Base-by-base conservation (phyloP, 1,139 yeast genomes). In the Maudiozyma humilis region DNA sequence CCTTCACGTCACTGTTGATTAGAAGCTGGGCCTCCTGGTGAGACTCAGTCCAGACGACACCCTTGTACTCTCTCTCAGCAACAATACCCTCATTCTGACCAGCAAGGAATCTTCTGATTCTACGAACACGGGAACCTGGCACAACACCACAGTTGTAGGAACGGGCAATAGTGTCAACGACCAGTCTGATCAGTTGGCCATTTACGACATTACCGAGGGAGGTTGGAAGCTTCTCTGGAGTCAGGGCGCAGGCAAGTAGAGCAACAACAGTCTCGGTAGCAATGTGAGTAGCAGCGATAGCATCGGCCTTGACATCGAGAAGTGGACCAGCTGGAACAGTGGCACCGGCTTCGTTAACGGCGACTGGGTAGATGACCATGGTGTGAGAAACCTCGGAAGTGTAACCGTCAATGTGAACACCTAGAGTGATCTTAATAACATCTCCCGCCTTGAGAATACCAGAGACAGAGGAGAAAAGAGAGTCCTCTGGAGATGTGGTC, bases 401-500 rank as follows among this genome's bases (percentile, higher is more conserved):
- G 67, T 89, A 91, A 41, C 98, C 98, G 64, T 91, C 98, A 54
- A 91, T 78, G 52, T 91, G 96, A 47, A 84, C 89, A 40, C 96
- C 97, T 33, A 88, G 71, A 18, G 83, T 71, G 46, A 91, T 75
- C 47, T 91, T 88, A 35, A 85, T 87, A 41, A 89, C 71, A 62
- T 91, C 97, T 43, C 97, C 97, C 31, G 79, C 78, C 46, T 70
- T 67, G 58, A 85, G 77, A 38, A 66, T 64, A 50, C 73, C 69
- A 47, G 70, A 69, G 15, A 75, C 57, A 15, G 52, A 39, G 12
- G 60, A 56, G 12, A 38, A 37, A 31, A 48, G 48, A 31, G 56
- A 50, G 17, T 46, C 50, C n/a, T 52, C 53, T 12, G 44, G 40
- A 33, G 51, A 45, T 2, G 36, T 20, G 17, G 40, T 43, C 31